A percentile compares a stretch with the other conserved stretches of the same genome.
phyloP scores from a whole-genome alignment of 192 early-diverging fungal species.

The Gigaspora rosea region DNA sequence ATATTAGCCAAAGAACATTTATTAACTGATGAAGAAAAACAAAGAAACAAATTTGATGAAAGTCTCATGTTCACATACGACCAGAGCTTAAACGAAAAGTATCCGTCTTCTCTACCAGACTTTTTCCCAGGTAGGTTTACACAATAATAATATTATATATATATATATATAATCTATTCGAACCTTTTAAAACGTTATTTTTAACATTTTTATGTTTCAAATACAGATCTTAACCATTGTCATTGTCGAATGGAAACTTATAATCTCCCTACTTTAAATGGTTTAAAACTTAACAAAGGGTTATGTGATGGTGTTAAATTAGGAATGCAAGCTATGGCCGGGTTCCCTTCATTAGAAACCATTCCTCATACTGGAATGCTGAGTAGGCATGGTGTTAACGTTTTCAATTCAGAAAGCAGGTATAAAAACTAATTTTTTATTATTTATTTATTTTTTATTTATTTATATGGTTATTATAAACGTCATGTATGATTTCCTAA shows the following conservation, averaged over 20 bases:
- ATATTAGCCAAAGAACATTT: conserved; percentile 56
- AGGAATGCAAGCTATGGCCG: conserved; percentile 67
- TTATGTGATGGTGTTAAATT: conserved; percentile 64
- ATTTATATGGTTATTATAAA: neutral
- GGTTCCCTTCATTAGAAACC: conserved; percentile 90
- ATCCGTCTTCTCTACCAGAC: conserved; percentile 61
- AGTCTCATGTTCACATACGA: conserved; percentile 69
- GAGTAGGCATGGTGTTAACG: conserved; percentile 77
- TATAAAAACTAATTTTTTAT: conserved; percentile 30
- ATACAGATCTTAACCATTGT: conserved; percentile 34
- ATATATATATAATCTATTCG: too few species aligned
- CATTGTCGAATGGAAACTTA: conserved; percentile 56
- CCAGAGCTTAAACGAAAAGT: conserved; percentile 37
- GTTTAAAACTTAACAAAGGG: conserved; percentile 55
- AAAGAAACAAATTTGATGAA: conserved; percentile 61
- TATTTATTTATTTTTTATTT: neutral
- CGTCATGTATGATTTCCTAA: neutral
- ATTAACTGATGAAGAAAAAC: conserved; percentile 59
- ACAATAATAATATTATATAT: too few species aligned
- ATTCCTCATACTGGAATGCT: conserved; percentile 68
- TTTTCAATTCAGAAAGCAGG: conserved; percentile 81
- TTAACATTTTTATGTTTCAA: neutral
- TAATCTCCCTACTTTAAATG: conserved; percentile 63
- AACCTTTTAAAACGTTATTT: too few species aligned
- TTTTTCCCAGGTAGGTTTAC: conserved; percentile 68